Base-by-base conservation (phyloP, 2,329 filamentous ascomycete species). In the Colletotrichum tropicale region DNA sequence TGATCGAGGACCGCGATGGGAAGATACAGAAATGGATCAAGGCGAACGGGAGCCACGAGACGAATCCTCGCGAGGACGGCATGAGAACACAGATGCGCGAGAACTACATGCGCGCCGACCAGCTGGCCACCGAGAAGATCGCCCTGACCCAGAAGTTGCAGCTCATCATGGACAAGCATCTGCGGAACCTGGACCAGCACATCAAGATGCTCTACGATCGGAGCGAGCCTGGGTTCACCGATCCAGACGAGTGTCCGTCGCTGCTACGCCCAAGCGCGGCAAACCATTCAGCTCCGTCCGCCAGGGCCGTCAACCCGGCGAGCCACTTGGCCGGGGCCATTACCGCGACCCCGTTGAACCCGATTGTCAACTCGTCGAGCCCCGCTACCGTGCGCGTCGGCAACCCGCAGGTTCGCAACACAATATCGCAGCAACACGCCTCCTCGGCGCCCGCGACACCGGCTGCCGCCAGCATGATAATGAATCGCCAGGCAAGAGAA, bases 1-100 rank as follows among this genome's bases (percentile, higher is more conserved):
- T 91, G 78, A 95, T 96, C 81, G 90, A 92, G 55, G 92, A 94
- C 74, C 92, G 93, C 78, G 95, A 98, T 81, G 89, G 85, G 69
- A 93, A 93, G 81, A 92, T 97, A 55, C 95, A 98, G 82, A 95
- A 94, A 85, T 96, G 93, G 88, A 95, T 96, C 83, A 94, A 94
- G 80, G 86, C 90, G 21, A 94, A 96, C 79, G 93, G 94, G 78
- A 94, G 93, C 80, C 91, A 95, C 80, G 89, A 92, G 67, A 88
- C 89, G 36, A 95, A 96, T 80, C 94, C 94, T 0, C 94, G 95
- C 81, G 95, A 98, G 85, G 92, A 94, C 15, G 84, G 88, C 16
- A 90, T 94, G 80, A 90, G 91, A 69, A 90, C 91, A 64, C 89
- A 90, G 69, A 93, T 96, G 78, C 85, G 88, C 70, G 92, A 94